Evolutionary conservation across 331 rosid species (phyloP).

Genomic region (Pyracantha coccinea): DNA sequence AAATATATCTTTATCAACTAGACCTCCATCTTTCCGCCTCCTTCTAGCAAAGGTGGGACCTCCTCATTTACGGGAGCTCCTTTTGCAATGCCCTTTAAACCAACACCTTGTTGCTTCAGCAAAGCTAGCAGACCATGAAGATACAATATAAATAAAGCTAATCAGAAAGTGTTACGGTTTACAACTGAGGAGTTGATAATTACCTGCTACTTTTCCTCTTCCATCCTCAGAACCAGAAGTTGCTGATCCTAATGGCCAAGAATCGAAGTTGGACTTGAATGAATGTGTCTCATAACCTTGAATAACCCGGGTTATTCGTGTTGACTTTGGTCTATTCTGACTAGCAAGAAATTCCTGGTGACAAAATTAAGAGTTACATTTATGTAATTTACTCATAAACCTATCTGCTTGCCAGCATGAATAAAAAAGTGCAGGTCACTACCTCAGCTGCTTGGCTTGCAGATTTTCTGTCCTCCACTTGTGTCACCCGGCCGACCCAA

Average conservation of each 20-base stretch:
- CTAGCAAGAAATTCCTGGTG: slow-evolving; percentile 65
- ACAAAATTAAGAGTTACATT: slow-evolving; percentile 12
- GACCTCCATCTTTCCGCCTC: slow-evolving; percentile 97
- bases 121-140: slow-evolving; percentile 52
- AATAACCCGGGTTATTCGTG: slow-evolving; percentile 76
- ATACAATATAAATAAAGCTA: slow-evolving; percentile 10
- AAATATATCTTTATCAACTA: slow-evolving; percentile 9
- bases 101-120: slow-evolving; percentile 98
- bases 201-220: slow-evolving; percentile 99
- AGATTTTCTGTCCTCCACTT: slow-evolving; percentile 84
- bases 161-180: slow-evolving; percentile 12
- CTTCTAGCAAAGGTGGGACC: slow-evolving; percentile 95
- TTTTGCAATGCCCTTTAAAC: slow-evolving; percentile 81
- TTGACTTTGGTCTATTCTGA: slow-evolving; percentile 75
- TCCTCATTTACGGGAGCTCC: slow-evolving; percentile 69
- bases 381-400: neutral
- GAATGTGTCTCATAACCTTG: slow-evolving; percentile 95
- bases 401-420: slow-evolving; percentile 18
- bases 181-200: slow-evolving; percentile 7
- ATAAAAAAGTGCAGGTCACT: slow-evolving; percentile 20
- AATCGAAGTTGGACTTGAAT: slow-evolving; percentile 80
- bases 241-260: slow-evolving; percentile 89
- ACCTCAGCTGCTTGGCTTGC: slow-evolving; percentile 89
- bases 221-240: slow-evolving; percentile 78
- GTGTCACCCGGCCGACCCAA: slow-evolving; percentile 94